Conservation (phyloP, 2,329 filamentous ascomycete species). For the Fusarium kyushuense region DNA sequence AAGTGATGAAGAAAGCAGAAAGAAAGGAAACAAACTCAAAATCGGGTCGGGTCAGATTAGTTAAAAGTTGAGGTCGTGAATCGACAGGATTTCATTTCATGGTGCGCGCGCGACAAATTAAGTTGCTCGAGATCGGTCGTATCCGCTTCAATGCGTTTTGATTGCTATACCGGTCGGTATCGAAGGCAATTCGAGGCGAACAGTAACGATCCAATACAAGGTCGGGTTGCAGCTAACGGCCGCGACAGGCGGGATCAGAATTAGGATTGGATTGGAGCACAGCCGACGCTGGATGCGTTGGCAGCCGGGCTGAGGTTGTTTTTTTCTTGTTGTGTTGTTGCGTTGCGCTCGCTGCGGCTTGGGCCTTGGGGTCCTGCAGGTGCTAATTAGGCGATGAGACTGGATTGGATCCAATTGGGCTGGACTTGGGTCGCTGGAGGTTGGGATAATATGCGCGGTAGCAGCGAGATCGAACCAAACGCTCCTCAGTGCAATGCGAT, state of each 20-base stretch:
- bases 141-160: slow-evolving; percentile 35
- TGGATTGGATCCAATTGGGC: slow-evolving; percentile 30
- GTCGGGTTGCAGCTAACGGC: slow-evolving; percentile 42
- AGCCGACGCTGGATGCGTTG: slow-evolving; percentile 41
- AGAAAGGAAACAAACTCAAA: not conserved
- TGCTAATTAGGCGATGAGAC: slow-evolving; percentile 40
- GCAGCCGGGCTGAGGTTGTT: slow-evolving; percentile 36
- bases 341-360: slow-evolving; percentile 8
- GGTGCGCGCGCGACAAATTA: slow-evolving; percentile 53
- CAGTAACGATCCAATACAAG: slow-evolving; percentile 30
- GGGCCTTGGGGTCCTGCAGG: slow-evolving; percentile 39
- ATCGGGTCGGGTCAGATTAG: not conserved
- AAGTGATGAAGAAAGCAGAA: slow-evolving; percentile 17
- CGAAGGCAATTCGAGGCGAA: slow-evolving; percentile 37
- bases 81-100: slow-evolving; percentile 61
- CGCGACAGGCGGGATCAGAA: slow-evolving; percentile 26
- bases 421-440: slow-evolving; percentile 16
- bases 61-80: slow-evolving; percentile 31
- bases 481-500: slow-evolving; percentile 20
- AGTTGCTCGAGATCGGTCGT: slow-evolving; percentile 49
- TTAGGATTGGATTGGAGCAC: slow-evolving; percentile 36
- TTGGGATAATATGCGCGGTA: slow-evolving; percentile 22
- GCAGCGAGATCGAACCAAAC: slow-evolving; percentile 23
- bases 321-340: slow-evolving; percentile 40
- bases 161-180: slow-evolving; percentile 36